phyloP scores from a whole-genome alignment of 805 yeast genomes.

The Candida chilensis region DNA sequence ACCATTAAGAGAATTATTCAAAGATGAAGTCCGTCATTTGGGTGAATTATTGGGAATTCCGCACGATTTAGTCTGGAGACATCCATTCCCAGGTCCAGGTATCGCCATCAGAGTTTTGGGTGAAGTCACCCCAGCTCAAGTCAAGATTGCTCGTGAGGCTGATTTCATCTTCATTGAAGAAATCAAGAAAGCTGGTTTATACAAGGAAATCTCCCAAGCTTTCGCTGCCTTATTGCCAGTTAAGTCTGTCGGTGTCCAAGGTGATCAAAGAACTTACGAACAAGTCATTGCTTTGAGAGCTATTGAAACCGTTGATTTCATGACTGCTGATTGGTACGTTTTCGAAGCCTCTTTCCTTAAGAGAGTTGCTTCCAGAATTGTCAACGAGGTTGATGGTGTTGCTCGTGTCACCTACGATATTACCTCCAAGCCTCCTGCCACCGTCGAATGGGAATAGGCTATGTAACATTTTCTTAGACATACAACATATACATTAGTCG shows the following conservation, averaged over 20 bases:
- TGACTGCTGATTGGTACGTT: conserved; percentile 99
- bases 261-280: conserved; percentile 98
- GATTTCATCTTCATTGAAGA: conserved; percentile 95
- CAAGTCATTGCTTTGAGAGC: conserved; percentile 99
- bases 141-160: conserved; percentile 95
- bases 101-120: conserved; percentile 97
- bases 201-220: conserved; percentile 91
- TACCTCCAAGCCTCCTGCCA: conserved; percentile 99
- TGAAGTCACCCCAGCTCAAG: conserved; percentile 89
- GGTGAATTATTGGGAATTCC: conserved; percentile 95
- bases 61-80: conserved; percentile 98
- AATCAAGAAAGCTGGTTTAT: conserved; percentile 87
- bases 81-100: conserved; percentile 99
- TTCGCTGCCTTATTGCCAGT: conserved; percentile 96
- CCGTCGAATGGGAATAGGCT: conserved; percentile 95
- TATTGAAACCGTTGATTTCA: conserved; percentile 94
- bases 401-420: conserved; percentile 98
- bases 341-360: conserved; percentile 90
- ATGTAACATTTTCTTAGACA: conserved; percentile 1
- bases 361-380: conserved; percentile 90
- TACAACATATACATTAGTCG: conserved; percentile 1
- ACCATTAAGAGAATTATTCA: conserved; percentile 96
- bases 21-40: conserved; percentile 95
- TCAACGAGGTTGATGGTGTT: conserved; percentile 97
- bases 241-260: conserved; percentile 99